Conservation (phyloP, 352 stramenopile genomes). For the Phytophthora vignae region DNA sequence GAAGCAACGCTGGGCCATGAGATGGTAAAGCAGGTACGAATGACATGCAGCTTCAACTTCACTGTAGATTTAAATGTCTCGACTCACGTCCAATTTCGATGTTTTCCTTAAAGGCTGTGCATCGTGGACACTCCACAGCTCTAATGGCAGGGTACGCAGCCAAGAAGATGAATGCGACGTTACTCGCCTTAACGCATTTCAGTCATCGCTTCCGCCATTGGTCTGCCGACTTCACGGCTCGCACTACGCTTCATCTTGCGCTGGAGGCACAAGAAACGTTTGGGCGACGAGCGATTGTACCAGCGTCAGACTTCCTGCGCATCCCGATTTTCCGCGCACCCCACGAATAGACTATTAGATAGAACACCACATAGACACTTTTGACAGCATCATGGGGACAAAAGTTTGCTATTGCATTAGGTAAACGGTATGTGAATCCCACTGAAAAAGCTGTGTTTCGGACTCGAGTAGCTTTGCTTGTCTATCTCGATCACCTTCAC, state of each 20-base stretch:
- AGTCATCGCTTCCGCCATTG: constrained; percentile 86
- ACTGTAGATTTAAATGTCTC: too few relatives aligned
- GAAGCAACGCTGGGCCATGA: constrained; percentile 83
- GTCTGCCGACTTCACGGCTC: constrained; percentile 42
- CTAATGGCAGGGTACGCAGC: constrained; percentile 81
- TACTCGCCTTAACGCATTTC: constrained; percentile 88
- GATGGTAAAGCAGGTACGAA: constrained; percentile 68
- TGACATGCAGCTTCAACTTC: too few relatives aligned
- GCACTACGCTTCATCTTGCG: constrained; percentile 75
- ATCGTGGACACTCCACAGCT: constrained; percentile 83
- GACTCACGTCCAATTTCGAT: too few relatives aligned
- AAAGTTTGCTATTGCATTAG: constrained; percentile 14
- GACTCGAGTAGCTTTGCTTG: constrained; percentile 69
- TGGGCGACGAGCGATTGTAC: constrained; percentile 65
- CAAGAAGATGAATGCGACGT: constrained; percentile 75
- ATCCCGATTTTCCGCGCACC: constrained; percentile 71
- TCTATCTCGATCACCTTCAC: constrained; percentile 90
- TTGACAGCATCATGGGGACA: neutral
- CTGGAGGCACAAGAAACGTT: constrained; percentile 76
- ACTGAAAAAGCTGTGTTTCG: constrained; percentile 72
- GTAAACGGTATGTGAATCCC: constrained; percentile 47
- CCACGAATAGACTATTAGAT: constrained; percentile 48
- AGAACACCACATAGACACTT: constrained; percentile 14
- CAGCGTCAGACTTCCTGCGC: constrained; percentile 82
- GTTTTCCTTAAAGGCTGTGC: constrained; percentile 49